A percentile compares a stretch with the other conserved stretches of the same genome.
Evolutionary conservation across 2,329 filamentous ascomycete genomes (phyloP).

Genomic region (Neopestalotiopsis sp.): DNA sequence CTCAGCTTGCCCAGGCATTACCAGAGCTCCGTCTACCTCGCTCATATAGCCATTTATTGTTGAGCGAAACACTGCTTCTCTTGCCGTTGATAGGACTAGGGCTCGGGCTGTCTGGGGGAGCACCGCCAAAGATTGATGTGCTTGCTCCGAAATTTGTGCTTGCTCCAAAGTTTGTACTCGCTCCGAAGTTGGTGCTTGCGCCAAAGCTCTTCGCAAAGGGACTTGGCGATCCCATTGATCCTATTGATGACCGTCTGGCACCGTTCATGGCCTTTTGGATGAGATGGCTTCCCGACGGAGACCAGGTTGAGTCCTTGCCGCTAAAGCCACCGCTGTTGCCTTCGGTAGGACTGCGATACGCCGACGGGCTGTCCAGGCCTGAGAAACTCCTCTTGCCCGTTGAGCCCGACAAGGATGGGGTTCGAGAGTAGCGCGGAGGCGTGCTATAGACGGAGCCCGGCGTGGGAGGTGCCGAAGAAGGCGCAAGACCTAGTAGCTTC

Average conservation of each 20-base stretch:
- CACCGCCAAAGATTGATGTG: slow-evolving; percentile 52
- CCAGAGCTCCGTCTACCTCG: slow-evolving; percentile 67
- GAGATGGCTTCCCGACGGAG: slow-evolving; percentile 56
- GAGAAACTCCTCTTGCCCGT: slow-evolving; percentile 63
- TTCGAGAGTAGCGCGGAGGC: slow-evolving; percentile 84
- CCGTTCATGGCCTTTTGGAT: slow-evolving; percentile 70
- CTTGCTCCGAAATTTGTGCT: slow-evolving; percentile 53
- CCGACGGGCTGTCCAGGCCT: slow-evolving; percentile 58
- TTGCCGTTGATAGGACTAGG: slow-evolving; percentile 67
- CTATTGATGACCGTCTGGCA: slow-evolving; percentile 67
- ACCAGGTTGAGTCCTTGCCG: slow-evolving; percentile 50
- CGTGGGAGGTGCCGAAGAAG: slow-evolving; percentile 66
- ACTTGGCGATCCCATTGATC: slow-evolving; percentile 58
- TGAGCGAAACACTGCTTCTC: slow-evolving; percentile 77
- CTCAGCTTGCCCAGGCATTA: slow-evolving; percentile 40
- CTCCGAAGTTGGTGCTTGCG: slow-evolving; percentile 45
- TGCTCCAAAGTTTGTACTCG: slow-evolving; percentile 59
- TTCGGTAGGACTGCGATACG: slow-evolving; percentile 35
- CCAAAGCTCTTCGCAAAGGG: slow-evolving; percentile 65
- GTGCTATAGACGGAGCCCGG: slow-evolving; percentile 79
- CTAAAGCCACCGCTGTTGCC: slow-evolving; percentile 36
- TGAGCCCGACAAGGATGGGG: slow-evolving; percentile 69
- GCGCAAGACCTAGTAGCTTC: slow-evolving; percentile 79
- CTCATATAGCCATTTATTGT: slow-evolving; percentile 96
- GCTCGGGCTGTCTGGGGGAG: slow-evolving; percentile 71